A percentile compares a stretch with the other conserved stretches of the same genome.
phyloP scores from a whole-genome alignment of 306 rosid species.

The Delonix regia region DNA sequence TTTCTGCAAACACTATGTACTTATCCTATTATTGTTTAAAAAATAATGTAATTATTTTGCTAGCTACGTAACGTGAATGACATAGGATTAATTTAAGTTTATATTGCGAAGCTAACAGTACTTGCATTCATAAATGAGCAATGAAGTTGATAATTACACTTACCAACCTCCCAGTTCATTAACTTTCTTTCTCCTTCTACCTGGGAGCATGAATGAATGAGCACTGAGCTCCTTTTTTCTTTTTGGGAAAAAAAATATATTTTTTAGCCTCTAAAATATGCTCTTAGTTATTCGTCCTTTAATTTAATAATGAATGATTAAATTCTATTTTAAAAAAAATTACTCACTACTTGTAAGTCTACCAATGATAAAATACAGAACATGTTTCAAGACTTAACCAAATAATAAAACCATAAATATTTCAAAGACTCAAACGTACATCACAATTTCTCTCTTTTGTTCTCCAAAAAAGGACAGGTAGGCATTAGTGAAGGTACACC shows the following conservation, averaged over 20 bases:
- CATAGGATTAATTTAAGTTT: background rate
- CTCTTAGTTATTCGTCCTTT: no score
- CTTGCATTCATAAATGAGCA: background rate
- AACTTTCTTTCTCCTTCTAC: background rate
- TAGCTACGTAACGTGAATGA: background rate
- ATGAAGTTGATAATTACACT: background rate
- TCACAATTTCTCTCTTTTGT: background rate
- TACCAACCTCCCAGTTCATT: constrained; percentile 1
- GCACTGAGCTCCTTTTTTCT: background rate
- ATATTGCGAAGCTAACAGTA: background rate
- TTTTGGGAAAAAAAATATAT: background rate
- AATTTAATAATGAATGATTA: no score
- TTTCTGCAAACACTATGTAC: no score
- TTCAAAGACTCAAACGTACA: background rate
- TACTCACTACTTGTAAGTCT: no score
- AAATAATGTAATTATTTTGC: no score
- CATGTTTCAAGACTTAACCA: no score
- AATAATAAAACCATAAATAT: no score
- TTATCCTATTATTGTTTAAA: no score
- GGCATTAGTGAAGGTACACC: background rate
- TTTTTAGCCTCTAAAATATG: no score
- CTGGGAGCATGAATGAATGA: background rate
- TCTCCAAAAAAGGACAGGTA: background rate
- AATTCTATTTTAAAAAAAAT: no score
- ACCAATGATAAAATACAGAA: no score